Evolutionary conservation across 2,329 filamentous ascomycete genomes (phyloP), one percentile per base, ranked within the genome.

Genomic region (Alternaria hordeiaustralica): DNA sequence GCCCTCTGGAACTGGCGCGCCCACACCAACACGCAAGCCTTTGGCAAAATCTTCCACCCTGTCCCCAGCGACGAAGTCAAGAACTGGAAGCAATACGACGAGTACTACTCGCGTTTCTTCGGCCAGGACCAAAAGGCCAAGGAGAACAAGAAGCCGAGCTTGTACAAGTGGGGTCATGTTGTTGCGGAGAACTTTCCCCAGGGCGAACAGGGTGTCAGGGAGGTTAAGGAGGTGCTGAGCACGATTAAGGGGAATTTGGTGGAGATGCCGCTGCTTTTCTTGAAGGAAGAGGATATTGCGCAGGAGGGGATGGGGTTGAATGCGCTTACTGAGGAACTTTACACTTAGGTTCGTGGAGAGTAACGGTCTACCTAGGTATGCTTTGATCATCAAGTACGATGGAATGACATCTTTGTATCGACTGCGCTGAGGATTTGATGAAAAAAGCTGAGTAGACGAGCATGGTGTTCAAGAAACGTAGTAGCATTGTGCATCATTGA

Each of bases 241-340:
- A 78, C 72, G 26, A 92, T 94, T 8, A 89, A 90, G 47, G 83
- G 83, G n/a, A 84, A 78, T 18, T 67, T 85, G 53, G 83, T 97
- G 8, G 92, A 97, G 84, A 97, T 97, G 94, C 93, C 94, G 26
- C 83, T 97, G 71, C 84, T 93, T 69, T 97, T 97, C 83, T 83
- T 97, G 78, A 90, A 91, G 72, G 91, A 94, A 33, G 87, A 93
- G 73, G 94, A 97, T 78, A 90, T 97, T 78, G 95, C 94, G 5
- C 90, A 94, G 84, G 88, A 93, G 71, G 93, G 94, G 0, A 72
- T 97, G 73, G 85, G 87, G 21, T 67, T 85, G 67, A 85, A 85
- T 71, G 79, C 81, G 21, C 77, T 84, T 61, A 84, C 83, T 1
- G 83, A 84, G 75, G 81, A 82, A 61, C 72, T 85, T 18, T 85